Conservation (phyloP, 345 rosid species). For the Eucalyptus marginata region DNA sequence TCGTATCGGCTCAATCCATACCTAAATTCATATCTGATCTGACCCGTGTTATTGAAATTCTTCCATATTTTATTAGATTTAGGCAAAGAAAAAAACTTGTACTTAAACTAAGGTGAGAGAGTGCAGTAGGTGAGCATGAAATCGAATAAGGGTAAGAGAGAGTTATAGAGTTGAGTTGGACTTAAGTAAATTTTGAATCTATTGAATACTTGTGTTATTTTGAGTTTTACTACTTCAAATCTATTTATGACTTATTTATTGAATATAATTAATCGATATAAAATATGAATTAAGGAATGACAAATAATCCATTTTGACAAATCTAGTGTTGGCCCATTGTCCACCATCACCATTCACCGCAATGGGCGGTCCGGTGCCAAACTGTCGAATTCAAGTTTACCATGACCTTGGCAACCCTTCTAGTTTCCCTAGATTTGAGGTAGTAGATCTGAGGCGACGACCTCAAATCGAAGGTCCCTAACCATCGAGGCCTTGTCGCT, state of each 20-base stretch:
- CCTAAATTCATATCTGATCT: fast-evolving
- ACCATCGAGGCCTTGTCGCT: neutral
- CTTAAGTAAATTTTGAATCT: neutral
- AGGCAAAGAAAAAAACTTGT: too few relatives aligned
- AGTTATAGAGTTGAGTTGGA: neutral
- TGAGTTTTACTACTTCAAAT: neutral
- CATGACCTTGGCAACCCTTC: neutral
- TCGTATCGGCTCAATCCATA: fast-evolving
- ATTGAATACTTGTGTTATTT: fast-evolving
- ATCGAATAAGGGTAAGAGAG: too few relatives aligned
- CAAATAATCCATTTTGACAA: fast-evolving
- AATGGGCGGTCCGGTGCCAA: neutral
- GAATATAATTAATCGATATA: neutral
- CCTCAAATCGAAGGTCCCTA: neutral
- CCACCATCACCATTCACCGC: neutral
- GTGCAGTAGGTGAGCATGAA: fast-evolving
- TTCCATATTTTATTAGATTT: too few relatives aligned
- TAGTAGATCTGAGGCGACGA: neutral
- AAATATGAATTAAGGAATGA: neutral
- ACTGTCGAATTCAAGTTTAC: neutral
- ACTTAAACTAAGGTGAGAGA: fast-evolving
- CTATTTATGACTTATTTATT: fast-evolving
- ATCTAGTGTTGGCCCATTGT: fast-evolving
- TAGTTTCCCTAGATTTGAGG: neutral
- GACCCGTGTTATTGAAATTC: fast-evolving